phyloP scores from a whole-genome alignment of 1,284 basidiomycete species.

The Fomitopsis palustris region DNA sequence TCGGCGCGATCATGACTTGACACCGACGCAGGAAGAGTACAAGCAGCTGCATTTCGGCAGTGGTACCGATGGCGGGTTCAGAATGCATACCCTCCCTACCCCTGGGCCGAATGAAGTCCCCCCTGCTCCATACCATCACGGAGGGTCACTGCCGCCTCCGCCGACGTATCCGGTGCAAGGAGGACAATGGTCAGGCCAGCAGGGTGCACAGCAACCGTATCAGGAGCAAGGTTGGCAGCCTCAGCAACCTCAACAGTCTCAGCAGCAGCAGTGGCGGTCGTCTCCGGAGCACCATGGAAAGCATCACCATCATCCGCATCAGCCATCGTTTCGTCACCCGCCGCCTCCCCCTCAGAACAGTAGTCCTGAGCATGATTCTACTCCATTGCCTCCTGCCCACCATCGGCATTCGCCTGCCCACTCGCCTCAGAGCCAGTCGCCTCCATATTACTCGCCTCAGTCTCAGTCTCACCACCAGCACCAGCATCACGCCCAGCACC shows the following conservation, averaged over 20 bases:
- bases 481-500: constrained; percentile 15
- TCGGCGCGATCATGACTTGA: constrained; percentile 6
- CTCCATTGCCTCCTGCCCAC: constrained; percentile 5
- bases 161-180: constrained; percentile 15
- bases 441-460: background rate
- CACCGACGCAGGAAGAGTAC: constrained; percentile 21
- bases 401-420: constrained; percentile 11
- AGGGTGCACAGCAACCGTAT: background rate
- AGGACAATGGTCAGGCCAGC: background rate
- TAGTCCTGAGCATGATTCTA: constrained; percentile 9
- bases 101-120: constrained; percentile 54
- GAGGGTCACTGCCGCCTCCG: constrained; percentile 29
- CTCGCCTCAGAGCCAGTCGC: background rate
- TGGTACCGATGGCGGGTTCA: constrained; percentile 19
- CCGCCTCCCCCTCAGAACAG: constrained; percentile 16
- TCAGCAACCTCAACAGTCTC: constrained; percentile 7
- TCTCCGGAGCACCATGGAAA: constrained; percentile 11
- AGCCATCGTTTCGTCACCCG: constrained; percentile 7
- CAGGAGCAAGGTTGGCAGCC: constrained; percentile 1
- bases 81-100: constrained; percentile 46
- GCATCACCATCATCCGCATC: constrained; percentile 7
- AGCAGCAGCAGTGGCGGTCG: constrained; percentile 8
- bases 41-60: constrained; percentile 12
- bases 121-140: constrained; percentile 34
- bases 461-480: constrained; percentile 12